A percentile compares a stretch with the other conserved stretches of the same genome.
Conservation (phyloP, 805 yeast species). For the Saccharomyces jurei region DNA sequence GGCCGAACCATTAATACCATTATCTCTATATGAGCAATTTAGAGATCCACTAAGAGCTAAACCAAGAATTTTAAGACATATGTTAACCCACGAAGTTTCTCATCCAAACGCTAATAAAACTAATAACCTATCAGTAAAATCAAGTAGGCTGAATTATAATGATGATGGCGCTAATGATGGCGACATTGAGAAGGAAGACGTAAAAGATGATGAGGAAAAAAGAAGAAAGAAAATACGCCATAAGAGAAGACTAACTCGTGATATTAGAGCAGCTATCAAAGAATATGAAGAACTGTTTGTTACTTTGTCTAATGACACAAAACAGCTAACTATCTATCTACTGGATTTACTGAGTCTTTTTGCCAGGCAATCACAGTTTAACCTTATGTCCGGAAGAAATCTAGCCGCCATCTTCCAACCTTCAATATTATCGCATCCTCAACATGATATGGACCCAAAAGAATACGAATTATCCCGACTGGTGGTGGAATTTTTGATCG, state of each 20-base stretch:
- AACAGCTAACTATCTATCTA: conserved; percentile 77
- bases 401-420: conserved; percentile 96
- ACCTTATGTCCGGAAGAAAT: conserved; percentile 87
- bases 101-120: conserved; percentile 32
- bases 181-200: conserved; percentile 12
- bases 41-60: conserved; percentile 66
- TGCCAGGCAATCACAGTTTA: conserved; percentile 65
- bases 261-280: conserved; percentile 58
- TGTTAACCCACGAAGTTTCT: conserved; percentile 38
- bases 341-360: conserved; percentile 82
- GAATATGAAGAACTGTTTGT: conserved; percentile 65
- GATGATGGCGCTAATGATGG: conserved; percentile 15
- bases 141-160: neutral
- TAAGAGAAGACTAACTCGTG: conserved; percentile 52
- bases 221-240: conserved; percentile 37
- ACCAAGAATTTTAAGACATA: conserved; percentile 58
- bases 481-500: conserved; percentile 83
- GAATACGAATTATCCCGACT: conserved; percentile 83
- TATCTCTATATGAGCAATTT: conserved; percentile 65
- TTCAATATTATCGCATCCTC: conserved; percentile 85
- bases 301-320: conserved; percentile 64
- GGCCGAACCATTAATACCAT: conserved; percentile 88
- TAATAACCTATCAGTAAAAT: conserved; percentile 9
- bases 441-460: conserved; percentile 84
- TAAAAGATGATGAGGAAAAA: conserved; percentile 7